Conservation (phyloP, 2,329 filamentous ascomycete genomes). For the Cladosporium cucumerinum region DNA sequence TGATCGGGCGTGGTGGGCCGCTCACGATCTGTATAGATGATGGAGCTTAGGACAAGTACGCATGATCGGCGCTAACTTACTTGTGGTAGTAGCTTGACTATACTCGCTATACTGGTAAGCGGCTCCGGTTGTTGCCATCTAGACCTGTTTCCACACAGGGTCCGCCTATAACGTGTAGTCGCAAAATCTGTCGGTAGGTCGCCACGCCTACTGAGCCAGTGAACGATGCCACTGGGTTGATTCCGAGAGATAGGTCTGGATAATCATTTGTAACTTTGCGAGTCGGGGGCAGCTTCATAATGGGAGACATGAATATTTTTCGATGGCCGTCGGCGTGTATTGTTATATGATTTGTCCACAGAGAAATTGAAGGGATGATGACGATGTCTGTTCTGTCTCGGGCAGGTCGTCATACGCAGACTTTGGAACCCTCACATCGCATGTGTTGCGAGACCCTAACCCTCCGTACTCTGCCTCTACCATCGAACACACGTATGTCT, state of each 20-base stretch:
- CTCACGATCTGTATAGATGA: neutral
- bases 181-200: too few relatives aligned
- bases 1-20: neutral
- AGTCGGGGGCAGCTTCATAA: neutral
- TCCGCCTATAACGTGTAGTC: neutral
- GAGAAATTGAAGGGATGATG: neutral
- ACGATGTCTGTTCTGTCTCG: neutral
- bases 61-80: neutral
- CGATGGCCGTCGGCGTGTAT: neutral
- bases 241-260: neutral
- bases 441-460: neutral
- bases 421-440: neutral
- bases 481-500: too few relatives aligned
- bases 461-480: neutral
- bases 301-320: neutral
- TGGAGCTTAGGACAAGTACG: neutral
- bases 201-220: too few relatives aligned
- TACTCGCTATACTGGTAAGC: neutral
- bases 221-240: too few relatives aligned
- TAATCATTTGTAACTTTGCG: neutral
- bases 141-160: neutral
- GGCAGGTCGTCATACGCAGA: neutral
- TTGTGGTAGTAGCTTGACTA: neutral
- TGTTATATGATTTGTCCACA: neutral
- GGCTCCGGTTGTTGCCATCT: neutral